A percentile compares a stretch with the other conserved stretches of the same genome.
These are phyloP conservation scores for Phytophthora syringae DNA, from an alignment of 352 stramenopile species.

Conservation along the genomic window DNA sequence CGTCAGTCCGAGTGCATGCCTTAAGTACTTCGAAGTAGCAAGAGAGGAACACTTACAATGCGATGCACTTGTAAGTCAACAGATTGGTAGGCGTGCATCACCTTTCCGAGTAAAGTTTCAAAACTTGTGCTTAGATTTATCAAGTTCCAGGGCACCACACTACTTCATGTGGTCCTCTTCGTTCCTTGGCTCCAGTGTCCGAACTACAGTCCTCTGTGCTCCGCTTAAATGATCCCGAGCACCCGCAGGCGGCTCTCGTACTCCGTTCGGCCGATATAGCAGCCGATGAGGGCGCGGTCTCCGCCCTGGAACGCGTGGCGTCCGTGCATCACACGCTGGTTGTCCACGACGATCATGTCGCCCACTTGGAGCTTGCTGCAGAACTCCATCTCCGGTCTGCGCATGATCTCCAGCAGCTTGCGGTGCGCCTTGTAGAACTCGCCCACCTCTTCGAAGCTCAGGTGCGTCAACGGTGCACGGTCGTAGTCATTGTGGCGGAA, in stretches of 20 bases:
- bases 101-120: constrained; percentile 5
- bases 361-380: constrained; percentile 69
- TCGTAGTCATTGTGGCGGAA: constrained; percentile 93
- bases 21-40: too few species aligned
- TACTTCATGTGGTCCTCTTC: neutral
- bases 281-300: constrained; percentile 83
- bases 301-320: constrained; percentile 80
- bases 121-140: constrained; percentile 21
- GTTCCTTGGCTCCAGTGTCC: constrained; percentile 4
- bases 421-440: constrained; percentile 81
- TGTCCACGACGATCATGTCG: constrained; percentile 89
- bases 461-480: constrained; percentile 78
- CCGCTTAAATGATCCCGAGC: constrained; percentile 77
- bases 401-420: constrained; percentile 71
- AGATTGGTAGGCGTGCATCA: neutral
- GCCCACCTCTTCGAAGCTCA: constrained; percentile 73
- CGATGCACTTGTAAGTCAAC: too few species aligned
- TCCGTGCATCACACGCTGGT: constrained; percentile 88
- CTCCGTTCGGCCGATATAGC: constrained; percentile 89
- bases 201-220: neutral
- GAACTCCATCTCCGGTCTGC: constrained; percentile 68
- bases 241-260: constrained; percentile 87
- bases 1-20: neutral
- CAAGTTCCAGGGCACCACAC: neutral
- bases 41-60: too few species aligned